Evolutionary conservation across 2,329 filamentous ascomycete genomes (phyloP).

Genomic region (Aspergillus clavatus): DNA sequence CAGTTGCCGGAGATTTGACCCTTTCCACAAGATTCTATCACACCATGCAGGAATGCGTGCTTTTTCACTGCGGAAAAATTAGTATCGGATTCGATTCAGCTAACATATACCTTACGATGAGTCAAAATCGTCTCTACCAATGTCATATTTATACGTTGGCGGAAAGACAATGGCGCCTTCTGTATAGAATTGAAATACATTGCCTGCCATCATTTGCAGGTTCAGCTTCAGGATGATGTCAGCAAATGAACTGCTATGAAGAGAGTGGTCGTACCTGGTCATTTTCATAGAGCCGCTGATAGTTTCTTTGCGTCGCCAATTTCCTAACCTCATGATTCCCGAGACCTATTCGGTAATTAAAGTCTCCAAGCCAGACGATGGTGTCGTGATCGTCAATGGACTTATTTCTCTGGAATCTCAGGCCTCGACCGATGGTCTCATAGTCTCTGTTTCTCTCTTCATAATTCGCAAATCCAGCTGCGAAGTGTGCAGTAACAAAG

Average conservation of each 20-base stretch:
- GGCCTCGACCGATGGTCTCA: slow-evolving; percentile 75
- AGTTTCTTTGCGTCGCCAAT: slow-evolving; percentile 65
- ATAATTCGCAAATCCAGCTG: slow-evolving; percentile 93
- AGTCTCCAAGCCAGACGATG: slow-evolving; percentile 93
- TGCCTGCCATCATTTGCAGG: slow-evolving; percentile 89
- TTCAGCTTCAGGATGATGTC: slow-evolving; percentile 60
- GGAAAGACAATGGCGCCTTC: slow-evolving; percentile 83
- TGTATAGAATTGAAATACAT: slow-evolving; percentile 86
- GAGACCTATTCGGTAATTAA: slow-evolving; percentile 94
- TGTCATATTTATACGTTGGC: slow-evolving; percentile 93
- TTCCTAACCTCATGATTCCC: slow-evolving; percentile 70
- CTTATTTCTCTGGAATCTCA: slow-evolving; percentile 86
- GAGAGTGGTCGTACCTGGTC: slow-evolving; percentile 61
- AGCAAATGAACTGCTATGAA: slow-evolving; percentile 8
- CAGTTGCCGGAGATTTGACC: slow-evolving; percentile 73
- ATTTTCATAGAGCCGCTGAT: slow-evolving; percentile 80
- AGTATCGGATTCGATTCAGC: slow-evolving; percentile 16
- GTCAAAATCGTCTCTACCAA: slow-evolving; percentile 84
- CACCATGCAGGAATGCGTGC: slow-evolving; percentile 95
- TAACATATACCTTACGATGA: slow-evolving; percentile 62
- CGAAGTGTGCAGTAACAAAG: slow-evolving; percentile 93
- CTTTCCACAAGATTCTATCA: slow-evolving; percentile 85
- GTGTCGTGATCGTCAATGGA: slow-evolving; percentile 88
- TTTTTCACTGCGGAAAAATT: slow-evolving; percentile 67
- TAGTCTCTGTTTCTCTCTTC: slow-evolving; percentile 95